Evolutionary conservation across 371 early-diverging fungal genomes (phyloP).

Genomic region (Mucor piriformis): DNA sequence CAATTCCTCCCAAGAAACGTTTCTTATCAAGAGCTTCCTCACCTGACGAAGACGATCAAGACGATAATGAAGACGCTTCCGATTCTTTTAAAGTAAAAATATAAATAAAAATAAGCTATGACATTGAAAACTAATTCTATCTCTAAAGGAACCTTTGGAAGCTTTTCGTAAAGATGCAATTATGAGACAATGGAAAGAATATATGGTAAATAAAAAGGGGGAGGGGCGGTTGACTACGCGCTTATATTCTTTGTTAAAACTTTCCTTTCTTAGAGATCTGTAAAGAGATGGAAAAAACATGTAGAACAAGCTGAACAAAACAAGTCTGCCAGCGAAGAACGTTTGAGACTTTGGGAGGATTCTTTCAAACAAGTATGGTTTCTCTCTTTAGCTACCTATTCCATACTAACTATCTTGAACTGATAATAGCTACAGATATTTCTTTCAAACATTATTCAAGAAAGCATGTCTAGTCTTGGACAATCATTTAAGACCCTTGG

Average conservation of each 20-base stretch:
- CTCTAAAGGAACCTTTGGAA: constrained; percentile 32
- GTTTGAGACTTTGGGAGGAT: constrained; percentile 22
- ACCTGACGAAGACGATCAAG: constrained; percentile 11
- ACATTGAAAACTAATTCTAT: neutral
- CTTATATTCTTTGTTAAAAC: neutral
- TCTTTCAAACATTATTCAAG: constrained; percentile 22
- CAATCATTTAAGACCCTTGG: constrained; percentile 8
- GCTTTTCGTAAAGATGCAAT: constrained; percentile 35
- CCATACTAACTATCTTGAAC: neutral
- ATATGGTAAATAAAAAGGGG: constrained; percentile 19
- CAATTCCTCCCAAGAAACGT: constrained; percentile 34
- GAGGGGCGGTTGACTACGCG: neutral
- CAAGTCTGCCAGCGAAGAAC: constrained; percentile 11
- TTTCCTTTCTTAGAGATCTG: constrained; percentile 19
- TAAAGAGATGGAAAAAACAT: constrained; percentile 22
- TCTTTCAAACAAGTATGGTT: constrained; percentile 23
- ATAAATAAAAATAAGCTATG: neutral
- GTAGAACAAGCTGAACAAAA: constrained; percentile 22
- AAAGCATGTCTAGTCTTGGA: constrained; percentile 19
- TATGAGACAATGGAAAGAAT: constrained; percentile 36
- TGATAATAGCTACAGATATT: constrained; percentile 29
- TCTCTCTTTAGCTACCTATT: neutral
- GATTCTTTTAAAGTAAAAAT: constrained; percentile 28
- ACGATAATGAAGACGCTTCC: constrained; percentile 21
- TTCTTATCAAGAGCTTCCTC: constrained; percentile 29